Evolutionary conservation across 1,139 yeast genomes (phyloP).

Genomic region (Arxiozyma slooffiae): DNA sequence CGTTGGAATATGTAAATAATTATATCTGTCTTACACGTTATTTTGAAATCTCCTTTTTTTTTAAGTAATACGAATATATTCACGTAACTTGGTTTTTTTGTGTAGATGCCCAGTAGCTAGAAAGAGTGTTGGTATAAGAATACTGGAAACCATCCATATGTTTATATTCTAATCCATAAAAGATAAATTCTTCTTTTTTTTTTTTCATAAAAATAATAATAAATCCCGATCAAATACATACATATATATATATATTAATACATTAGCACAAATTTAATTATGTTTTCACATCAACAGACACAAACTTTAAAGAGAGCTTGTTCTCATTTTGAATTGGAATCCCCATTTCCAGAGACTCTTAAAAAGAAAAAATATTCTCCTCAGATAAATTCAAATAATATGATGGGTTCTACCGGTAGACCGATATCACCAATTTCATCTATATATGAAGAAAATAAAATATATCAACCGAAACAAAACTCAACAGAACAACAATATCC

Average conservation of each 20-base stretch:
- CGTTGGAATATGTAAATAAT: neutral
- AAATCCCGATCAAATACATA: no score
- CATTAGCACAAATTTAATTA: neutral
- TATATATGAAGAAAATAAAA: conserved; percentile 1
- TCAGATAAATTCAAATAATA: neutral
- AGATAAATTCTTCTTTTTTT: no score
- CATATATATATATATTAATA: no score
- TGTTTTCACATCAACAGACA: conserved; percentile 1
- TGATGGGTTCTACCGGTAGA: neutral
- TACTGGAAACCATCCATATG: neutral
- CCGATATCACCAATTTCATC: conserved; percentile 6
- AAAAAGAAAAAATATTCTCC: conserved; percentile 4
- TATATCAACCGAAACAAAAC: conserved; percentile 1
- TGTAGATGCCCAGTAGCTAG: neutral
- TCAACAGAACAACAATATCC: neutral
- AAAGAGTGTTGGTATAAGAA: neutral
- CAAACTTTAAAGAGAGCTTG: conserved; percentile 3
- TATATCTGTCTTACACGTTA: neutral
- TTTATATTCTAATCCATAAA: neutral
- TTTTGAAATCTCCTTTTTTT: neutral
- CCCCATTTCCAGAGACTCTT: conserved; percentile 6
- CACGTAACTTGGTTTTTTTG: neutral
- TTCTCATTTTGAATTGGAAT: conserved; percentile 7
- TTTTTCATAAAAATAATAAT: no score
- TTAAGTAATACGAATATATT: no score